Base-by-base conservation (phyloP, 2,329 filamentous ascomycete species). In the Phialophora verrucosa region DNA sequence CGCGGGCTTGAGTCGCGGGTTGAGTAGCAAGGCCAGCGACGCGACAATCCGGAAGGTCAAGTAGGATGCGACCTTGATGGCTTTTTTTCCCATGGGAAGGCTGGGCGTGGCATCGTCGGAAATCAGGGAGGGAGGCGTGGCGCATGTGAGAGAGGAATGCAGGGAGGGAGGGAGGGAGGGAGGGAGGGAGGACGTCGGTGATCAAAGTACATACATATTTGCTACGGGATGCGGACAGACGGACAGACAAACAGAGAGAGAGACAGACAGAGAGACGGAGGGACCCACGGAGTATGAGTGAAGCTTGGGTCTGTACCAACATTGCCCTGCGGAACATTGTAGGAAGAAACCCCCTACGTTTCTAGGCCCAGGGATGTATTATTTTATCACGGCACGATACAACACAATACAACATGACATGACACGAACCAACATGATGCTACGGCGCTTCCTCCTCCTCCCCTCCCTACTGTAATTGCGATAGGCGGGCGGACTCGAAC, bases 1-100 rank as follows among this genome's bases (percentile, higher is more conserved):
- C 12, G 78, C 76, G 25, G 79, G 79, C 2, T 68, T 81, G 31
- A 81, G 78, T 67, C 76, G 78, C 59, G 80, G 78, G 3, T 67
- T 81, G 57, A 71, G 59, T 47, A 67, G 66, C 11, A 71, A 69
- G 59, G 66, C 50, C 4, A 73, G 72, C 53, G 67, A 72, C 58
- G 63, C 68, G 25, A 73, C 72, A 2, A 73, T 73, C 47, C 59
- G 71, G 20, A 71, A 64, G 51, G 47, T 53, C 10, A 69, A 69
- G 29, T 65, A 51, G 65, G 17, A 51, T 53, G 14, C n/a, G n/a
- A 11, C 49, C 38, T 44, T 44, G 38, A 44, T 44, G 38, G 38
- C 17, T 17, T 44, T 44, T 2, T 44, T 44, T 44, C 2, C 23
- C 38, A n/a, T 44, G 38, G 38, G 6, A 44, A 7, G 14, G 38